Evolutionary conservation across 306 rosid genomes (phyloP), one percentile per base, ranked within the genome.

Genomic region (Citrullus colocynthis): DNA sequence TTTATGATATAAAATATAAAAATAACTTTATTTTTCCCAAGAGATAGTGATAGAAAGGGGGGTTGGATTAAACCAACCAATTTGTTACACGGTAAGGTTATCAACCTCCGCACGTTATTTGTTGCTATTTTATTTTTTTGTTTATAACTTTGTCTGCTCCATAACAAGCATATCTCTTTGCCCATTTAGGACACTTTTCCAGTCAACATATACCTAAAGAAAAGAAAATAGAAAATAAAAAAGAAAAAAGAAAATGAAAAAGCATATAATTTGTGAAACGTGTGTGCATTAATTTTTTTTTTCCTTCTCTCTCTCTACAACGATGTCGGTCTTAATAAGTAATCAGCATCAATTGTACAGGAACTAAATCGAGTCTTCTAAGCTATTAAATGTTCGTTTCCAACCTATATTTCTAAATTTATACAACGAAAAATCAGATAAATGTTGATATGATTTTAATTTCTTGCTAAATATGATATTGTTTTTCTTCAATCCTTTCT

Each of bases 31-130:
- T 12, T 9, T 42, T 44, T 2, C 2, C 3, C 12, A 13, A 0
- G 17, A 36, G 55, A 42, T 11, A 69, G 75, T 11, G 75, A 69
- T 69, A 4, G 75, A 69, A 9, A 2, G 5, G 13, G 17, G 28
- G 34, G 75, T 69, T 69, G 75, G 37, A 69, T 69, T 44, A 44
- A n/a, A 69, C 56, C 75, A 69, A 44, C 37, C 75, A 44, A 44
- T 42, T 69, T 20, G 17, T 66, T 39, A 12, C 75, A 44, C 56
- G 75, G 21, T 69, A 69, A 44, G 75, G 56, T 69, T 69, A 69
- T 69, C 56, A n/a, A 69, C 56, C 55, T 44, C 55, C 2, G n/a
- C 55, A 44, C 36, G 75, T 10, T 41, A 44, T 44, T 69, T 4
- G 21, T 20, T 41, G 54, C 16, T 39, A 6, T 41, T 69, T n/a